Percentiles rank a stretch among this genome's conserved stretches.
Evolutionary conservation across 768 basidiomycete species (phyloP).

Genomic region (Xerocomellus intermedius): DNA sequence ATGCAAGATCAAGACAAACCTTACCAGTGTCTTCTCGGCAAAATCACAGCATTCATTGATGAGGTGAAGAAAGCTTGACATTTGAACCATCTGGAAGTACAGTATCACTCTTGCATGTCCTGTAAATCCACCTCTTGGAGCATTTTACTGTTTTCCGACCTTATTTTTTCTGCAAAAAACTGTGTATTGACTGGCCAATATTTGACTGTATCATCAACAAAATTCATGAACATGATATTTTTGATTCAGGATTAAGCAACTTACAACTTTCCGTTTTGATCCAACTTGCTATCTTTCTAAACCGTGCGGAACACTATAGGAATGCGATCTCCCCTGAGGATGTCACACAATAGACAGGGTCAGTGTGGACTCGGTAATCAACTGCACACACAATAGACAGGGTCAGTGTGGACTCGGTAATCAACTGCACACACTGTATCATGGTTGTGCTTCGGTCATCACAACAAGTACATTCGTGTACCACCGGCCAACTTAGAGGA

Average conservation of each 20-base stretch:
- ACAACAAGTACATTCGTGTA: neutral
- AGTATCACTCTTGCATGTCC: too few species aligned
- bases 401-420: neutral
- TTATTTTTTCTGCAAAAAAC: neutral
- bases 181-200: neutral
- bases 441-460: neutral
- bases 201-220: neutral
- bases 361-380: neutral
- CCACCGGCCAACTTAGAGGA: neutral
- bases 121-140: neutral
- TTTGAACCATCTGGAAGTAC: too few species aligned
- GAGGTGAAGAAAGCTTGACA: too few species aligned
- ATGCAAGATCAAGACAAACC: too few species aligned
- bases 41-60: too few species aligned
- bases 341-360: neutral
- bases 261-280: neutral
- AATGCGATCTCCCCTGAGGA: neutral
- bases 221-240: neutral
- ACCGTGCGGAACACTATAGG: too few species aligned
- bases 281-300: too few species aligned
- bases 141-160: neutral
- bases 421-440: neutral
- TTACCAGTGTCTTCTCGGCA: too few species aligned
- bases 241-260: neutral
- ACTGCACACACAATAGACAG: neutral